phyloP scores from a whole-genome alignment of 495 filamentous ascomycete species.

The Penicillium malachiteum region DNA sequence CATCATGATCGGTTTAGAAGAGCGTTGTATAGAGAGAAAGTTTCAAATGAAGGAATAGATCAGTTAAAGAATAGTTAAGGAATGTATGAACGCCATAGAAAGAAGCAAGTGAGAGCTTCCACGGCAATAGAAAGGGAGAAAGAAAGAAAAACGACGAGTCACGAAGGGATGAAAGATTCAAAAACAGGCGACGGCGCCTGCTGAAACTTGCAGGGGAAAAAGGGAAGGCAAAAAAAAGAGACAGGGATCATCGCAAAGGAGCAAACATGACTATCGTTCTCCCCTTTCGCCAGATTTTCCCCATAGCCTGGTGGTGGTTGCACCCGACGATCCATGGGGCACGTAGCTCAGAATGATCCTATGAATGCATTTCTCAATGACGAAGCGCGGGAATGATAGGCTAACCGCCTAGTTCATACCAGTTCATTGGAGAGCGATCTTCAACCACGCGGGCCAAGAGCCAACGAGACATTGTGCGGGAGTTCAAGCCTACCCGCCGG shows the following conservation, averaged over 20 bases:
- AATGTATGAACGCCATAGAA: conserved; percentile 11
- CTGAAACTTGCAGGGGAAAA: conserved; percentile 9
- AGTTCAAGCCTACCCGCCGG: conserved; percentile 15
- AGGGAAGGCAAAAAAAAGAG: conserved; percentile 20
- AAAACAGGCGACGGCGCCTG: conserved; percentile 10
- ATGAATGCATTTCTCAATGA: conserved; percentile 13
- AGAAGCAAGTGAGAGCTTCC: neutral
- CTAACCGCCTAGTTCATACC: neutral
- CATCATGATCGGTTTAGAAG: conserved; percentile 20
- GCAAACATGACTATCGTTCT: conserved; percentile 8
- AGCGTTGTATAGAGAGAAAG: neutral
- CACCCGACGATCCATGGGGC: conserved; percentile 23
- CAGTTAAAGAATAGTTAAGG: conserved; percentile 2
- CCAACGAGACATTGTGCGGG: conserved; percentile 24
- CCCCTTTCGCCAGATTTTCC: conserved; percentile 2
- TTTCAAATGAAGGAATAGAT: conserved; percentile 1
- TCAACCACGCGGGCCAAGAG: conserved; percentile 26
- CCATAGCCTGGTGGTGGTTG: conserved; percentile 2
- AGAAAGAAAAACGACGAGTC: neutral
- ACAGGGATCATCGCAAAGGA: conserved; percentile 9
- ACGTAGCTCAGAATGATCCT: conserved; percentile 5
- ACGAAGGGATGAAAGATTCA: neutral
- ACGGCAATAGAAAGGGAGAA: neutral
- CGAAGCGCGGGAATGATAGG: conserved; percentile 19
- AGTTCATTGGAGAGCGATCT: conserved; percentile 21